phyloP scores from a whole-genome alignment of 1,284 basidiomycete genomes.

The Heliocybe sulcata region DNA sequence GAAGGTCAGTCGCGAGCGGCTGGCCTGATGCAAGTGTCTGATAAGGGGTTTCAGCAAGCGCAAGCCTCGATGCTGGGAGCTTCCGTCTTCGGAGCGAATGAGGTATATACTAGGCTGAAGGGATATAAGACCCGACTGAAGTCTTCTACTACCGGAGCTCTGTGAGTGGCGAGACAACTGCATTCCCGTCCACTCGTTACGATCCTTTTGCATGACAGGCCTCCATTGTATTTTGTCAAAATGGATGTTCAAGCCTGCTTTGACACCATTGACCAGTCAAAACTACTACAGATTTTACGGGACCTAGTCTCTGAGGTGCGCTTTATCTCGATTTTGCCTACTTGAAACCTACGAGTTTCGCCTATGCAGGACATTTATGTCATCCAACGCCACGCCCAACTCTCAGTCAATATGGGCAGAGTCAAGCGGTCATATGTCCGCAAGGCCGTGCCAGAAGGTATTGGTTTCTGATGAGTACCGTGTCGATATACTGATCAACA shows the following conservation, averaged over 20 bases:
- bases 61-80: slow-evolving; percentile 64
- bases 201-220: slow-evolving; percentile 37
- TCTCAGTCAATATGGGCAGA: slow-evolving; percentile 43
- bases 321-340: not conserved
- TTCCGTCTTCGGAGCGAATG: slow-evolving; percentile 79
- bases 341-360: not conserved
- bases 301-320: slow-evolving; percentile 67
- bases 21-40: not conserved
- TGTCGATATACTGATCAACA: too few relatives aligned
- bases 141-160: slow-evolving; percentile 25
- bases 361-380: slow-evolving; percentile 52
- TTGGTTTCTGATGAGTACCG: slow-evolving; percentile 7
- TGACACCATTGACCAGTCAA: slow-evolving; percentile 91
- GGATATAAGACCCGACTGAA: slow-evolving; percentile 56
- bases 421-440: slow-evolving; percentile 49
- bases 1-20: slow-evolving; percentile 43
- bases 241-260: slow-evolving; percentile 95
- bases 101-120: slow-evolving; percentile 73
- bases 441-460: slow-evolving; percentile 65
- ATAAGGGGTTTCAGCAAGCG: slow-evolving; percentile 38
- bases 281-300: slow-evolving; percentile 73
- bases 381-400: slow-evolving; percentile 58
- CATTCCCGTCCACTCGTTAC: too few relatives aligned
- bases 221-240: slow-evolving; percentile 91
- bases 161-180: too few relatives aligned